These are phyloP conservation scores for Aspergillus indologenus DNA, from an alignment of 495 filamentous ascomycete genomes.

Conservation along the genomic window DNA sequence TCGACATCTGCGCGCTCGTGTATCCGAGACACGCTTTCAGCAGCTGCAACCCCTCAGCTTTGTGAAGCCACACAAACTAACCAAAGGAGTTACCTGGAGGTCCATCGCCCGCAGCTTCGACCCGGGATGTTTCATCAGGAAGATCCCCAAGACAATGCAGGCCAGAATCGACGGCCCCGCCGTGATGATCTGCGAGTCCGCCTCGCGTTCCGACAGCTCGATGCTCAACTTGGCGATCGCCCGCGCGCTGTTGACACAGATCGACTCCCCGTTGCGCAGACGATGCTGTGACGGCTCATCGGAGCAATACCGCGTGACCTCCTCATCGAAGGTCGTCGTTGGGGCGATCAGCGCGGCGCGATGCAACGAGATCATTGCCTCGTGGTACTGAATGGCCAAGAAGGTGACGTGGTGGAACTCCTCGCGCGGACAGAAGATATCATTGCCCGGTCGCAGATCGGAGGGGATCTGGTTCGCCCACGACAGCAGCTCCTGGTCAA, in stretches of 20 bases:
- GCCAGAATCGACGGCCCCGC: slow-evolving; percentile 7
- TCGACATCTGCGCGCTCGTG: slow-evolving; percentile 2
- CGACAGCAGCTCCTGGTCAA: slow-evolving; percentile 3
- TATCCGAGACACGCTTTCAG: slow-evolving; percentile 14
- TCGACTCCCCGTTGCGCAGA: slow-evolving; percentile 9
- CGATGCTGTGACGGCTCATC: slow-evolving; percentile 12
- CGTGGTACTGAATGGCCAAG: slow-evolving; percentile 16
- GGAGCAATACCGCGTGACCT: slow-evolving; percentile 3
- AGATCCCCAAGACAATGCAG: slow-evolving; percentile 15
- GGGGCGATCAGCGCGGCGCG: slow-evolving; percentile 18
- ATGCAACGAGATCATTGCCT: slow-evolving; percentile 13
- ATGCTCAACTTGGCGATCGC: slow-evolving; percentile 19
- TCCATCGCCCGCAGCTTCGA: slow-evolving; percentile 12
- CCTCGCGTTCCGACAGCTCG: slow-evolving; percentile 6
- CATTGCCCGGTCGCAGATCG: slow-evolving; percentile 13
- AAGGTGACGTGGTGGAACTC: slow-evolving; percentile 12
- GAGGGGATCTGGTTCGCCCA: slow-evolving; percentile 13
- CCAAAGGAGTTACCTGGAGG: too few relatives aligned
- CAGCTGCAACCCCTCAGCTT: background rate
- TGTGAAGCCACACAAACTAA: background rate
- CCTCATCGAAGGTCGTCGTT: slow-evolving; percentile 8
- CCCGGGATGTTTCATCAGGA: slow-evolving; percentile 14
- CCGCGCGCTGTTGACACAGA: slow-evolving; percentile 16
- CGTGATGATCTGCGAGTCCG: slow-evolving; percentile 8
- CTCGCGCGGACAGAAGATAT: slow-evolving; percentile 7